Conservation (phyloP, 1,139 yeast genomes). For the Magnusiomyces starmeri region DNA sequence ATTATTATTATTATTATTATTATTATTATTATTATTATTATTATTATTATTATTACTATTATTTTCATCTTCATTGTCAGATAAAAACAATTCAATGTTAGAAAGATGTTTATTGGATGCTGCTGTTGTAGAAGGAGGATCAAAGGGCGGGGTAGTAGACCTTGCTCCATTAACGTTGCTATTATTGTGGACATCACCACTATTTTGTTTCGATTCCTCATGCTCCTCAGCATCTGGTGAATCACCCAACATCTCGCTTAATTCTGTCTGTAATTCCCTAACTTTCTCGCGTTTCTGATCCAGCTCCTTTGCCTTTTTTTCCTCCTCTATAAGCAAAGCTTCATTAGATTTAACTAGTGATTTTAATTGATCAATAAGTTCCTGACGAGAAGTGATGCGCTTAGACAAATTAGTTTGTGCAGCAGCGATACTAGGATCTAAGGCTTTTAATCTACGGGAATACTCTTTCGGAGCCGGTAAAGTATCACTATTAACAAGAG, state of each 20-base stretch:
- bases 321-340: conserved; percentile 43
- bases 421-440: conserved; percentile 15
- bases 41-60: no score
- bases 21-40: no score
- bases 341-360: conserved; percentile 38
- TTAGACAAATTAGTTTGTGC: conserved; percentile 31
- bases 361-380: conserved; percentile 40
- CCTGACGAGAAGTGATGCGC: conserved; percentile 37
- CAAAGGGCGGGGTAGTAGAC: conserved; percentile 21
- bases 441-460: conserved; percentile 36
- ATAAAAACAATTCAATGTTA: no score
- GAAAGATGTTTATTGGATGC: no score
- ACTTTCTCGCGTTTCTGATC: conserved; percentile 38
- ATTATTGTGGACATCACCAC: conserved; percentile 16
- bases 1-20: no score
- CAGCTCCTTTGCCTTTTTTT: conserved; percentile 39
- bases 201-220: not conserved
- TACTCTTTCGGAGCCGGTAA: conserved; percentile 49
- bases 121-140: conserved; percentile 17
- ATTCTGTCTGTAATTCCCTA: conserved; percentile 40
- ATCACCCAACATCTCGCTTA: conserved; percentile 40
- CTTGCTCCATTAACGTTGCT: conserved; percentile 13
- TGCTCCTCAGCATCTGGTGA: conserved; percentile 18
- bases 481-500: conserved; percentile 37
- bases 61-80: no score